A percentile compares a stretch with the other conserved stretches of the same genome.
These are phyloP conservation scores for Crithidia thermophila DNA, from an alignment of 208 protist species.

Conservation along the genomic window DNA sequence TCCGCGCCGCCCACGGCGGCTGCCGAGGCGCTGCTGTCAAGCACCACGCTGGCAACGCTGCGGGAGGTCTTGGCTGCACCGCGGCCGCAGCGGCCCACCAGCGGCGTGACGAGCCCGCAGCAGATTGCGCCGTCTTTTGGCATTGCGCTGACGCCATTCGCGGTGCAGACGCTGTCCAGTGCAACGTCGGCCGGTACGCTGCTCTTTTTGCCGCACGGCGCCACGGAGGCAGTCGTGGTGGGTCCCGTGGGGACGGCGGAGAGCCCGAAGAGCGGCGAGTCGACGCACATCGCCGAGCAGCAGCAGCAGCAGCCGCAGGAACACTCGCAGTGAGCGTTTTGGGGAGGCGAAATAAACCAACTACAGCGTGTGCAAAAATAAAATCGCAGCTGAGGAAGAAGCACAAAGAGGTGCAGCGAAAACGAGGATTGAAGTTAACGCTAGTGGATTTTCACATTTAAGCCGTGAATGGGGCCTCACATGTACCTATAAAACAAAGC, in stretches of 20 bases:
- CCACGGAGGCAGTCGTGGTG: slow-evolving; percentile 21
- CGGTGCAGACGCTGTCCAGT: slow-evolving; percentile 22
- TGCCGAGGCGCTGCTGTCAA: slow-evolving; percentile 2
- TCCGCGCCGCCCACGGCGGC: not conserved
- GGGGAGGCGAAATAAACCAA: no score
- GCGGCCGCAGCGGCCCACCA: slow-evolving; percentile 11
- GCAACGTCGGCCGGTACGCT: slow-evolving; percentile 23
- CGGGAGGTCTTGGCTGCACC: slow-evolving; percentile 3
- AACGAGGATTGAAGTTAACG: no score
- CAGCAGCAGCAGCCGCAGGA: not conserved
- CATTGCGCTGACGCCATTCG: slow-evolving; percentile 26
- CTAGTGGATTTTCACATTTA: no score
- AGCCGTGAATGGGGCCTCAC: no score
- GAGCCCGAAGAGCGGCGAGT: not conserved
- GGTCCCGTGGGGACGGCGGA: slow-evolving; percentile 18
- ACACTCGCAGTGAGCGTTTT: not conserved
- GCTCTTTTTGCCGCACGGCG: slow-evolving; percentile 27
- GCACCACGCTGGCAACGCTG: slow-evolving; percentile 1
- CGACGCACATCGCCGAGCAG: not conserved
- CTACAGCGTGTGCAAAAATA: no score
- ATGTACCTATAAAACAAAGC: no score
- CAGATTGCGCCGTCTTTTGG: slow-evolving; percentile 19
- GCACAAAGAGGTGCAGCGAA: no score
- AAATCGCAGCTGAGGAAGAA: no score
- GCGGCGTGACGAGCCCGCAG: not conserved